Conservation (phyloP, 345 rosid genomes). For the Physaria fendleri region DNA sequence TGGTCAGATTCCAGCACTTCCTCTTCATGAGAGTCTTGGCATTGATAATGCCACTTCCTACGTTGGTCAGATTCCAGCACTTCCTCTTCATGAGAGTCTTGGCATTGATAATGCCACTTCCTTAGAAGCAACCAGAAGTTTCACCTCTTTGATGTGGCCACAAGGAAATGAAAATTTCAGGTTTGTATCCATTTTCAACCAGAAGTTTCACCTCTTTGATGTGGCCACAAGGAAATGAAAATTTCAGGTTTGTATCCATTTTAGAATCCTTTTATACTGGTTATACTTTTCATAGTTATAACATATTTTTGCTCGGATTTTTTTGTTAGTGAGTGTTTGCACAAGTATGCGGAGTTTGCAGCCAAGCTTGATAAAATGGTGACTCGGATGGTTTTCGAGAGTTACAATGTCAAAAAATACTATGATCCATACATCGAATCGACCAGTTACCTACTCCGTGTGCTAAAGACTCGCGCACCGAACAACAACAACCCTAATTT, state of each 20-base stretch:
- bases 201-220: slow-evolving; percentile 36
- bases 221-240: slow-evolving; percentile 47
- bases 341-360: slow-evolving; percentile 26
- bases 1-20: too few relatives aligned
- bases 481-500: slow-evolving; percentile 8
- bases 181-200: too few relatives aligned
- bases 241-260: slow-evolving; percentile 29
- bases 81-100: slow-evolving; percentile 45
- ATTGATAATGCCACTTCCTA: slow-evolving; percentile 38
- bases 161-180: slow-evolving; percentile 34
- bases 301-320: too few relatives aligned
- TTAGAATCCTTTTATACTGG: too few relatives aligned
- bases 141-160: slow-evolving; percentile 50
- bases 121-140: slow-evolving; percentile 29
- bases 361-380: slow-evolving; percentile 46
- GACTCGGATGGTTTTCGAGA: slow-evolving; percentile 48
- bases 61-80: slow-evolving; percentile 27
- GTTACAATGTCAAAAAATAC: slow-evolving; percentile 38
- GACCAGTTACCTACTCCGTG: slow-evolving; percentile 40
- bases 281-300: too few relatives aligned
- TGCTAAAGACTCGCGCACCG: slow-evolving; percentile 39
- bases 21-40: slow-evolving; percentile 41
- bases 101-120: slow-evolving; percentile 35
- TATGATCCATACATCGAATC: slow-evolving; percentile 29
- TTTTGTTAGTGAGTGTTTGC: slow-evolving; percentile 25